Evolutionary conservation across 2,329 filamentous ascomycete genomes (phyloP).

Genomic region (Monosporascus sp.): DNA sequence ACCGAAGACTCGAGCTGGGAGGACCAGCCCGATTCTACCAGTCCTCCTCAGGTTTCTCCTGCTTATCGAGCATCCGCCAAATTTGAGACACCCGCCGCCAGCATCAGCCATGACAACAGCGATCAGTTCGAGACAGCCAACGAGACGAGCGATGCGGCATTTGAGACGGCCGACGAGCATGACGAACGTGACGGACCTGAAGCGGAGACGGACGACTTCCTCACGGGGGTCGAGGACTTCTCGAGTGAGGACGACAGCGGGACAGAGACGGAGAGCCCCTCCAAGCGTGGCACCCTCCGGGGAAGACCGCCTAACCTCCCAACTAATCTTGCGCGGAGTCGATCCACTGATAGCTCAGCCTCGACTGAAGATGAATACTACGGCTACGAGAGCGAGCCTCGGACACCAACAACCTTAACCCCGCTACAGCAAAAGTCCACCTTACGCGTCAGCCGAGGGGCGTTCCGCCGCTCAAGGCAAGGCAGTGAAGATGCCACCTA

Average conservation of each 20-base stretch:
- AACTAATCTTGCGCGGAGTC: conserved; percentile 28
- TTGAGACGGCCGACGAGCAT: conserved; percentile 69
- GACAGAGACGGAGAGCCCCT: conserved; percentile 74
- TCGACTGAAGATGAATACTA: conserved; percentile 73
- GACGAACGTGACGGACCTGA: conserved; percentile 21
- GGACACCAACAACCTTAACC: conserved; percentile 57
- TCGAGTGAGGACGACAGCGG: conserved; percentile 67
- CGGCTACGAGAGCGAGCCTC: conserved; percentile 42
- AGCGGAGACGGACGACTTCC: conserved; percentile 92
- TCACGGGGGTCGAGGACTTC: conserved; percentile 80
- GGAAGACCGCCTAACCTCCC: conserved; percentile 15
- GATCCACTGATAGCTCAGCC: conserved; percentile 79
- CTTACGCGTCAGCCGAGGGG: conserved; percentile 62
- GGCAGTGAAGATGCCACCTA: conserved; percentile 53
- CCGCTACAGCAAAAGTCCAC: conserved; percentile 64
- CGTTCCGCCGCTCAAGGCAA: conserved; percentile 55
- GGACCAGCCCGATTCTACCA: conserved; percentile 61
- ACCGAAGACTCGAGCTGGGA: conserved; percentile 85
- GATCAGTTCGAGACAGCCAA: conserved; percentile 79
- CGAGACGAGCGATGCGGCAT: conserved; percentile 62
- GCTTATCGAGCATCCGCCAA: conserved; percentile 21
- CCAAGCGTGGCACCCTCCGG: conserved; percentile 29
- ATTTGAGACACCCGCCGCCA: conserved; percentile 23
- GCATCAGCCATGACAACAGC: conserved; percentile 42
- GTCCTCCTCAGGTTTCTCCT: conserved; percentile 34